Evolutionary conservation across 352 stramenopile species (phyloP).

Genomic region (Globisporangium uncinulatum): DNA sequence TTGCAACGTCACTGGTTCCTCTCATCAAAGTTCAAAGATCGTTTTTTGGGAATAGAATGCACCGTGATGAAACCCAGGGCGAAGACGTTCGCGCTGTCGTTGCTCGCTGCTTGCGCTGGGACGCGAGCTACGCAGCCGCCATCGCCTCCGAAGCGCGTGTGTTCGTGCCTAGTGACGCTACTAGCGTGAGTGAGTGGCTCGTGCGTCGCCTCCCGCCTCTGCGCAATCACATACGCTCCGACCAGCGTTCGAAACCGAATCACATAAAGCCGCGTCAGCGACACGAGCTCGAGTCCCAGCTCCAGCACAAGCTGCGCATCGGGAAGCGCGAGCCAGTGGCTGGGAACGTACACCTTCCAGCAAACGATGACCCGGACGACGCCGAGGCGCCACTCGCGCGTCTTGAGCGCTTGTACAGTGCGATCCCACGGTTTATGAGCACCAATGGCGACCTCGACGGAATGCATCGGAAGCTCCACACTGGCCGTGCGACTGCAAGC

Average conservation of each 20-base stretch:
- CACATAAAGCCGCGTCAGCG: background rate
- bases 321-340: background rate
- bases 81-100: constrained; percentile 34
- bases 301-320: constrained; percentile 35
- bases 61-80: background rate
- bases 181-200: constrained; percentile 33
- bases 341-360: constrained; percentile 11
- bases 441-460: background rate
- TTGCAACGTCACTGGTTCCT: too few relatives aligned
- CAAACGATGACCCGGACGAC: too few relatives aligned
- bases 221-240: too few relatives aligned
- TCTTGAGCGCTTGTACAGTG: constrained; percentile 41
- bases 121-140: constrained; percentile 42
- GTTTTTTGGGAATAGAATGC: background rate
- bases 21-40: too few relatives aligned
- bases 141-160: constrained; percentile 39
- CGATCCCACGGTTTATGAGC: constrained; percentile 35
- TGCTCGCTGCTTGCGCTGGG: constrained; percentile 28
- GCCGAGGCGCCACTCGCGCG: constrained; percentile 12
- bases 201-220: constrained; percentile 23
- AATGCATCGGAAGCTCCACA: background rate
- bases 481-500: background rate
- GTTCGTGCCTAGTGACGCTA: constrained; percentile 30
- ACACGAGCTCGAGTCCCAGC: constrained; percentile 30
- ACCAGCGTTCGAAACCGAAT: background rate